Evolutionary conservation across 805 yeast species (phyloP), one percentile per base, ranked within the genome.

Genomic region (Cyberlindnera xishuangbannaensis): DNA sequence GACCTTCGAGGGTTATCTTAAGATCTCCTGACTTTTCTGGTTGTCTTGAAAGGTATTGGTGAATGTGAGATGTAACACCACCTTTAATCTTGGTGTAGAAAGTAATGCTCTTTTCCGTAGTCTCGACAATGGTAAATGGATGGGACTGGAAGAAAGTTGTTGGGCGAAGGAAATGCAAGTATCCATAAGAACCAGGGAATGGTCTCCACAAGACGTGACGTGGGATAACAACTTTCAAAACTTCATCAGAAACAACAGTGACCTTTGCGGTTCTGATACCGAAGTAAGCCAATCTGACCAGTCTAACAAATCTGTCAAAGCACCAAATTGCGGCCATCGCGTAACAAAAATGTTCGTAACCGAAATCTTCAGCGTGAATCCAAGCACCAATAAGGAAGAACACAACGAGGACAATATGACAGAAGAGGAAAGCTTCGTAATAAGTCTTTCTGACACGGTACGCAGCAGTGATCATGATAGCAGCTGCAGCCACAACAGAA

Each of bases 71-170:
- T n/a, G 53, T 50, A 20, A 75, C 56, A 48, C 85, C 86, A 20
- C 70, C 68, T 53, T 75, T 74, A 30, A 66, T 70, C 51, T 71
- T 73, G 40, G 73, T 63, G 43, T 57, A 65, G 40, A 72, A 60
- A 4, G 63, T 59, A 18, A 74, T 54, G 31, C 58, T 55, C 41
- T 58, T 57, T 23, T 59, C 60, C 33, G 49, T 50, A 5, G 67
- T 54, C 33, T 67, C 67, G 27, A 71, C 62, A 17, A 73, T 57
- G 4, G 90, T 77, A 57, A 83, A 81, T 11, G 90, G 90, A 51
- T 81, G 86, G 6, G 80, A 73, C 52, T 81, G 85, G 75, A 78
- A 78, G 53, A 78, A 75, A 24, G 69, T 58, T 3, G 58, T 50
- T 16, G 69, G 62, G 26, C 69, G 59, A 34, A 78, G 43, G 52